Evolutionary conservation across 192 early-diverging fungal genomes (phyloP).

Genomic region (Cetraspora pellucida): DNA sequence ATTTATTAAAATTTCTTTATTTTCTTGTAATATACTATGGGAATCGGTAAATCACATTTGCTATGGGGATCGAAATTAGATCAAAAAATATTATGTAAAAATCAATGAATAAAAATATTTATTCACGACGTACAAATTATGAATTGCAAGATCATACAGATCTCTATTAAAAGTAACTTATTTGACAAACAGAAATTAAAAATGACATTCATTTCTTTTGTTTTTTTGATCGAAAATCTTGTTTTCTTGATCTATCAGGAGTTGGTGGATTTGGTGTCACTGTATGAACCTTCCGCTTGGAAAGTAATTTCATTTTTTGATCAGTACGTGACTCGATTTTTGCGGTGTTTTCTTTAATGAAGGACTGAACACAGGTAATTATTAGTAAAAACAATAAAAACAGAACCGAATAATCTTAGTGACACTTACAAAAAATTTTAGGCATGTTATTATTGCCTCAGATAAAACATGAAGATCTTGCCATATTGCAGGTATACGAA

Average conservation of each 20-base stretch:
- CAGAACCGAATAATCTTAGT: neutral
- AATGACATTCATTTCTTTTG: neutral
- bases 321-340: neutral
- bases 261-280: conserved; percentile 8
- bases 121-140: too few species aligned
- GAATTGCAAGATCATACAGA: too few species aligned
- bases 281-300: conserved; percentile 23
- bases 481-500: neutral
- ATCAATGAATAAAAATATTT: too few species aligned
- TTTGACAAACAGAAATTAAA: neutral
- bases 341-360: conserved; percentile 13
- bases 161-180: too few species aligned
- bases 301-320: conserved; percentile 22
- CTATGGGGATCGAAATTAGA: too few species aligned
- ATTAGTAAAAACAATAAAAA: conserved; percentile 12
- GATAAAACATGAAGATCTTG: conserved; percentile 20
- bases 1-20: too few species aligned
- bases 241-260: conserved; percentile 9
- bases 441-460: conserved; percentile 18
- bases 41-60: too few species aligned
- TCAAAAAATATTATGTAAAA: too few species aligned
- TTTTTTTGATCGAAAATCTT: neutral
- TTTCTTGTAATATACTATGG: too few species aligned
- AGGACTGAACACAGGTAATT: conserved; percentile 17
- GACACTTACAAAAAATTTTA: conserved; percentile 26